A percentile compares a stretch with the other conserved stretches of the same genome.
phyloP scores from a whole-genome alignment of 2,329 filamentous ascomycete genomes.

The Gliomastix tumulicola region DNA sequence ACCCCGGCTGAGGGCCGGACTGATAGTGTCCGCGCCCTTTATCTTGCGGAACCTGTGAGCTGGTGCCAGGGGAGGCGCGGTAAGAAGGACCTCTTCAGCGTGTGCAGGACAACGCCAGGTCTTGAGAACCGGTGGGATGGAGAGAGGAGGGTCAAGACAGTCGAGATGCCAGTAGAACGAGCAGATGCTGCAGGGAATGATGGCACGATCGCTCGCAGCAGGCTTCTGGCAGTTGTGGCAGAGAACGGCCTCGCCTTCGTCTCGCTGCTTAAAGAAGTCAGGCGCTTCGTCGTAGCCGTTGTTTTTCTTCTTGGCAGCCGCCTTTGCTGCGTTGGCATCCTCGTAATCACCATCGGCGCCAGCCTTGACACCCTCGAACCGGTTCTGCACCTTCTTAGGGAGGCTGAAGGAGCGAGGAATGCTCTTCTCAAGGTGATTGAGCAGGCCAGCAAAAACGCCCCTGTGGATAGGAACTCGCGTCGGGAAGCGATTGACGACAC shows the following conservation, averaged over 20 bases:
- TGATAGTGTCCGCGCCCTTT: constrained; percentile 44
- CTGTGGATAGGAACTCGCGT: constrained; percentile 36
- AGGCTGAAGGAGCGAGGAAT: constrained; percentile 69
- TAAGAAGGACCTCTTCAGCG: constrained; percentile 64
- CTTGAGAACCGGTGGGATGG: constrained; percentile 67
- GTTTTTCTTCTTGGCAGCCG: constrained; percentile 51
- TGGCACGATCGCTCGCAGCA: constrained; percentile 53
- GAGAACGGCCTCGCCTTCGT: constrained; percentile 70
- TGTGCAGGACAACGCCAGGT: constrained; percentile 90
- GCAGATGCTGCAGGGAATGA: constrained; percentile 84
- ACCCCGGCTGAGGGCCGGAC: constrained; percentile 53
- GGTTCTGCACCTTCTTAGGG: constrained; percentile 62
- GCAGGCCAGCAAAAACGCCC: constrained; percentile 55
- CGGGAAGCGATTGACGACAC: constrained; percentile 44
- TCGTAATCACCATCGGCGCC: constrained; percentile 75
- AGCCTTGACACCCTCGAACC: constrained; percentile 74
- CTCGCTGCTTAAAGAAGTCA: constrained; percentile 62
- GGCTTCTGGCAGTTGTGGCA: constrained; percentile 71
- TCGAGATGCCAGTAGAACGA: constrained; percentile 83
- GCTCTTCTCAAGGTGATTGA: constrained; percentile 58
- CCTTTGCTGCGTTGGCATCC: constrained; percentile 55
- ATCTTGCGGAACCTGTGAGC: constrained; percentile 56
- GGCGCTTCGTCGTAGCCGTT: constrained; percentile 53
- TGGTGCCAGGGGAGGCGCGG: constrained; percentile 50
- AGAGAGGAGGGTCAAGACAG: constrained; percentile 78